Base-by-base conservation (phyloP, 805 yeast species). In the Cyberlindnera sargentensis region DNA sequence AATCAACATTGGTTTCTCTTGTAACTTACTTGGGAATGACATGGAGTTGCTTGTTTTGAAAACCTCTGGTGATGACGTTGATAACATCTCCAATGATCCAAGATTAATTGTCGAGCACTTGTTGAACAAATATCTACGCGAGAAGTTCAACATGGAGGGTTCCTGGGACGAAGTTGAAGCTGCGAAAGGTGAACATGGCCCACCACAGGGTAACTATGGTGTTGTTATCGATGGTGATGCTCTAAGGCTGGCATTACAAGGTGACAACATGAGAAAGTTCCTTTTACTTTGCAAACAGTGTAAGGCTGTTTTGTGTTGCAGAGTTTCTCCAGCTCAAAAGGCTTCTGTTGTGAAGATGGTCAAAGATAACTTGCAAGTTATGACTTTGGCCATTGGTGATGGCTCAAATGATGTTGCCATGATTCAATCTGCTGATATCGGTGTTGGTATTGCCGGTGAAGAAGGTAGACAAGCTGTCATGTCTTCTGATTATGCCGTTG, bases 371-470 rank as follows among this genome's bases (percentile, higher is more conserved):
- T 67, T 85, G 38, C 80, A 78, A 49, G 95, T 85, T 28, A 85
- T 85, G 90, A 85, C 95, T 1, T 65, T 85, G 45, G 91, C 93
- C 6, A 84, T 85, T 59, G 95, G 95, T 52, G 95, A 85, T 64
- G 95, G 95, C 43, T 80, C 93, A 23, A 85, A 85, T 60, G 95
- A 85, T 66, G 95, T 85, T 49, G 90, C 95, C 9, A 85, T 85
- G 95, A 85, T 85, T 52, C 95, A 85, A 62, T 80, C 89, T 28
- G 93, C 95, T 1, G 82, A 85, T 64, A 82, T 85, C 37, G 95
- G 95, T 56, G 84, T 85, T 44, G 95, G 95, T 66, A 85, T 85
- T 58, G 90, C 90, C 3, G 95, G 95, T 65, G 93, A 85, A 67
- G 95, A 85, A 68, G 95, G 95, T 58, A 70, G 93, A 48, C 93